A percentile compares a stretch with the other conserved stretches of the same genome.
Conservation (phyloP, 257 asterid species). For the Solanum pimpinellifolium region DNA sequence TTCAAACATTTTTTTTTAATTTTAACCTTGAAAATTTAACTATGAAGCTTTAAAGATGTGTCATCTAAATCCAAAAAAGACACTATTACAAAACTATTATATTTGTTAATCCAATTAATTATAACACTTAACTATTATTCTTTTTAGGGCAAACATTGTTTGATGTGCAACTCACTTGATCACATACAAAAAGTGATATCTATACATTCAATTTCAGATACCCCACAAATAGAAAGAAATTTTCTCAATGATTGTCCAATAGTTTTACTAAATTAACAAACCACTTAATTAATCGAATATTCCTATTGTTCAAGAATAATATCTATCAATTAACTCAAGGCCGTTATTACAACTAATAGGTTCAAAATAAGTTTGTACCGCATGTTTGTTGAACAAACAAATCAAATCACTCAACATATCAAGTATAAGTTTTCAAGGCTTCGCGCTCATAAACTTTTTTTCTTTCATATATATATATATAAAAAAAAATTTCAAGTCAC, state of each 20-base stretch:
- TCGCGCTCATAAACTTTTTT: neutral
- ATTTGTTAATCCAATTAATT: neutral
- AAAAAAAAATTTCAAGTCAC: neutral
- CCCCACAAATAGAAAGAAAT: neutral
- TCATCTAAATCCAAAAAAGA: neutral
- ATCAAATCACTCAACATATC: too few relatives aligned
- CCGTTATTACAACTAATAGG: neutral
- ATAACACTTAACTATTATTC: neutral
- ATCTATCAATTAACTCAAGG: neutral
- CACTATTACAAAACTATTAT: neutral
- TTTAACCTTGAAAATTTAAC: too few relatives aligned
- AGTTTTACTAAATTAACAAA: neutral
- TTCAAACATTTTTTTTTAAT: too few relatives aligned
- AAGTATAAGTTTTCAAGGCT: neutral
- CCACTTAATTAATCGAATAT: neutral
- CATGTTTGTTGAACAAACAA: neutral
- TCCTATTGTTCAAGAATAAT: neutral
- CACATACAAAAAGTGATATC: neutral
- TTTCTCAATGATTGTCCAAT: neutral
- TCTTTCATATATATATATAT: neutral
- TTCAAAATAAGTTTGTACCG: neutral
- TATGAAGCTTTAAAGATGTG: neutral
- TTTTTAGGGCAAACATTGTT: neutral
- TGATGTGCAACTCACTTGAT: neutral
- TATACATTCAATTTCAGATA: neutral